Evolutionary conservation across 352 stramenopile genomes (phyloP).

Genomic region (Pythium sp.): DNA sequence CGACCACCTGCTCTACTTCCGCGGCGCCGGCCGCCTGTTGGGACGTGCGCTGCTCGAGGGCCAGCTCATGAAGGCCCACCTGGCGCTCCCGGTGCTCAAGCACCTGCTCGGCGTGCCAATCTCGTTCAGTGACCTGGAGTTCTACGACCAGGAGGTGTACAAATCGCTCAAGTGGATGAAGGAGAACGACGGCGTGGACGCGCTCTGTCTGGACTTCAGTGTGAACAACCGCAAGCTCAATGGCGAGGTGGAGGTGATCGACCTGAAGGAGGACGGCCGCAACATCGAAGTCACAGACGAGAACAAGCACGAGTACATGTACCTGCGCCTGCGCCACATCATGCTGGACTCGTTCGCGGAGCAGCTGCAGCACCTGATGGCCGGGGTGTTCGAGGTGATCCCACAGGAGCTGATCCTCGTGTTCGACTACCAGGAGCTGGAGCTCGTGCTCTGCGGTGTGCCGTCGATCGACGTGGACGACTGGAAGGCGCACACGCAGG

Average conservation of each 20-base stretch:
- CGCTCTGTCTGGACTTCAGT: slow-evolving; percentile 75
- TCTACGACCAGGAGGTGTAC: slow-evolving; percentile 86
- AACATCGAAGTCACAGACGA: slow-evolving; percentile 92
- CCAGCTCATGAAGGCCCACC: slow-evolving; percentile 85
- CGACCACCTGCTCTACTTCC: slow-evolving; percentile 97
- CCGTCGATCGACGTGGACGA: slow-evolving; percentile 82
- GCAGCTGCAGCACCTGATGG: slow-evolving; percentile 91
- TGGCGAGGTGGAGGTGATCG: slow-evolving; percentile 75
- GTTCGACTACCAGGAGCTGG: slow-evolving; percentile 84
- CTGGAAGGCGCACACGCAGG: slow-evolving; percentile 87
- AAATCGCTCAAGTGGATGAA: slow-evolving; percentile 84
- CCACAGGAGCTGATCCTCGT: slow-evolving; percentile 80
- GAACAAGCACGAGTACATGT: slow-evolving; percentile 97
- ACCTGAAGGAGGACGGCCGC: slow-evolving; percentile 80
- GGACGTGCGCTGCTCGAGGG: slow-evolving; percentile 96
- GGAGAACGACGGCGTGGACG: slow-evolving; percentile 78
- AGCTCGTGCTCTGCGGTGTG: slow-evolving; percentile 77
- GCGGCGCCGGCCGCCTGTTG: slow-evolving; percentile 92
- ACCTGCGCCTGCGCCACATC: slow-evolving; percentile 94
- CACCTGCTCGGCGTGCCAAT: slow-evolving; percentile 82
- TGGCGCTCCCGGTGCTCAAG: slow-evolving; percentile 85
- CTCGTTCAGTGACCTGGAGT: slow-evolving; percentile 88
- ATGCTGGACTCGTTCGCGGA: slow-evolving; percentile 93
- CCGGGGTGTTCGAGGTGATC: slow-evolving; percentile 98
- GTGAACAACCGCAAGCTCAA: slow-evolving; percentile 78